These are phyloP conservation scores for Zygosaccharomyces pseudorouxii DNA, from an alignment of 805 yeast species.

Conservation along the genomic window DNA sequence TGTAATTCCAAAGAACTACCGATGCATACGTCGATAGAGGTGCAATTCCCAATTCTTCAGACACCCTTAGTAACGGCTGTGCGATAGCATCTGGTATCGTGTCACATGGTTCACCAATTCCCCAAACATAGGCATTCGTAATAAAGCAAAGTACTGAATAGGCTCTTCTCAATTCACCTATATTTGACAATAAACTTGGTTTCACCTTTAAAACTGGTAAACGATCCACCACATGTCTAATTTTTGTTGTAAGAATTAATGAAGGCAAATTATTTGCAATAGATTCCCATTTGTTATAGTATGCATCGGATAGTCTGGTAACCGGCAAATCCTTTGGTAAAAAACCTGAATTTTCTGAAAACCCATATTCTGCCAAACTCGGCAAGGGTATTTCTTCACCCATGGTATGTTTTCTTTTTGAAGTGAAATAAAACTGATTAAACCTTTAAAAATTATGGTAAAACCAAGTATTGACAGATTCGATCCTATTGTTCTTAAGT, in stretches of 20 bases:
- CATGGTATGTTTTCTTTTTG: constrained; percentile 8
- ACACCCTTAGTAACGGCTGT: constrained; percentile 57
- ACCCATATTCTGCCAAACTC: constrained; percentile 57
- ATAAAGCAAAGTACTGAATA: constrained; percentile 74
- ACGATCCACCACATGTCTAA: constrained; percentile 59
- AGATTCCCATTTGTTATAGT: constrained; percentile 74
- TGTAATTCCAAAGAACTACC: constrained; percentile 83
- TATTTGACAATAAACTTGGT: constrained; percentile 36
- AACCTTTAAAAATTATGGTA: background rate
- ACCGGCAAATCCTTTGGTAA: constrained; percentile 69
- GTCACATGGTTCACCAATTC: constrained; percentile 56
- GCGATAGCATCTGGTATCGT: constrained; percentile 65
- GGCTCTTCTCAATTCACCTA: constrained; percentile 67
- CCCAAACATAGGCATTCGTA: constrained; percentile 90
- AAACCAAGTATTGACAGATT: background rate
- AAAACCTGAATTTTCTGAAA: constrained; percentile 71
- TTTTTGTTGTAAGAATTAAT: constrained; percentile 57
- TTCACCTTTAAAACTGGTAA: constrained; percentile 54
- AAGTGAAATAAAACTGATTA: background rate
- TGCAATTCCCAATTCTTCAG: constrained; percentile 64
- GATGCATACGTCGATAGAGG: constrained; percentile 88
- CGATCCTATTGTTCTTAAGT: background rate
- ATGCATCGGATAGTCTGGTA: constrained; percentile 50
- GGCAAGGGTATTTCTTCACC: constrained; percentile 38
- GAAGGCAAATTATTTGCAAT: constrained; percentile 66